Conservation (phyloP, 164 flowering plant species). For the Echeveria elegans region DNA sequence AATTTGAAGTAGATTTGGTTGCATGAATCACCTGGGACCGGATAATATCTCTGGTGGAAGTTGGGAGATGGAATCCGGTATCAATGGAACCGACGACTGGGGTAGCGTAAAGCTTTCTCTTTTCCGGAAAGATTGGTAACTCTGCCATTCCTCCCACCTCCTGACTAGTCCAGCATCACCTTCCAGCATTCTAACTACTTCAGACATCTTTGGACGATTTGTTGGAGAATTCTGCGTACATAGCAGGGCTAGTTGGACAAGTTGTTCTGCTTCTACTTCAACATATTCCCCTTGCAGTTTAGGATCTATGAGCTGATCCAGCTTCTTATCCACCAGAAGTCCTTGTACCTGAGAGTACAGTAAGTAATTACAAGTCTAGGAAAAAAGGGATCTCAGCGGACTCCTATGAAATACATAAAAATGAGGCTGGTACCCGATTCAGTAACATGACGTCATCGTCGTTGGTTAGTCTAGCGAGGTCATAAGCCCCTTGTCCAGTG, state of each 20-base stretch:
- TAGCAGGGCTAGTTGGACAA: constrained; percentile 13
- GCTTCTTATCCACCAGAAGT: constrained; percentile 12
- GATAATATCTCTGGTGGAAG: constrained; percentile 24
- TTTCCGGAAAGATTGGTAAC: constrained; percentile 1
- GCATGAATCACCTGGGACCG: constrained; percentile 22
- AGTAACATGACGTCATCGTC: constrained; percentile 21
- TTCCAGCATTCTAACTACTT: constrained; percentile 16
- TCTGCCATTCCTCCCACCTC: constrained; percentile 2
- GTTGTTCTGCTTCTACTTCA: constrained; percentile 12
- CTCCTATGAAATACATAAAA: background rate
- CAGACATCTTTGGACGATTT: constrained; percentile 15
- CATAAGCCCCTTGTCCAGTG: constrained; percentile 20
- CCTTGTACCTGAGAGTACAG: constrained; percentile 13
- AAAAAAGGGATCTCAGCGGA: background rate
- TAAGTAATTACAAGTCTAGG: background rate
- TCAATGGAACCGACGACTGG: constrained; percentile 13
- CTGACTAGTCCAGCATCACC: constrained; percentile 11
- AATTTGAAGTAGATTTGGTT: background rate
- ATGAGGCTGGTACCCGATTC: constrained; percentile 12
- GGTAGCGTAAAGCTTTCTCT: background rate
- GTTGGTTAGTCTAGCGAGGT: constrained; percentile 18
- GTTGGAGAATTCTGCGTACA: constrained; percentile 5
- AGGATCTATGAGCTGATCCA: constrained; percentile 11
- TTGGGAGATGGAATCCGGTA: constrained; percentile 20
- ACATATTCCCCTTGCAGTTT: constrained; percentile 11